These are phyloP conservation scores for Cryptosporidium baileyi DNA, from an alignment of 169 alveolate species.

Conservation along the genomic window DNA sequence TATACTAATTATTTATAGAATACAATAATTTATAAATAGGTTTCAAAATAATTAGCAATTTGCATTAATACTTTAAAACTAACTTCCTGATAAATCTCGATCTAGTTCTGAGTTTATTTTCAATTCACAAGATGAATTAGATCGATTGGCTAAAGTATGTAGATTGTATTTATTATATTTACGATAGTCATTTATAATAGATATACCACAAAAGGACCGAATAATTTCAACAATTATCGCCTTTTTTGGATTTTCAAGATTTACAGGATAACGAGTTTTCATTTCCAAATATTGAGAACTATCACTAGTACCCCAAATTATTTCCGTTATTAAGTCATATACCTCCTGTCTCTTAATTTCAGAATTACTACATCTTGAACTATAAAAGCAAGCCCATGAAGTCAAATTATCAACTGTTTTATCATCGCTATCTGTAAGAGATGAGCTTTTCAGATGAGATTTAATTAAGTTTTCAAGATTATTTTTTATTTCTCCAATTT, in stretches of 20 bases:
- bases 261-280: constrained; percentile 31
- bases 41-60: too few relatives aligned
- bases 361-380: constrained; percentile 10
- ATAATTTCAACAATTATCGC: constrained; percentile 39
- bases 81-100: too few relatives aligned
- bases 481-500: constrained; percentile 8
- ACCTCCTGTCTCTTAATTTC: constrained; percentile 20
- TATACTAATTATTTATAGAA: too few relatives aligned
- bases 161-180: constrained; percentile 25
- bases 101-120: too few relatives aligned
- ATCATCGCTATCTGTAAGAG: background rate
- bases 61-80: too few relatives aligned
- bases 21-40: too few relatives aligned
- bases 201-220: constrained; percentile 39
- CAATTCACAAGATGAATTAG: too few relatives aligned
- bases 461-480: background rate
- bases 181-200: constrained; percentile 3
- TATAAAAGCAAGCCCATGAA: constrained; percentile 49
- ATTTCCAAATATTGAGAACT: background rate
- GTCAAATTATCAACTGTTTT: background rate
- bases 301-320: constrained; percentile 55
- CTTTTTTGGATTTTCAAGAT: constrained; percentile 19
- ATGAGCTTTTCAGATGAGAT: background rate
- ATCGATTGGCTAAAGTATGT: too few relatives aligned
- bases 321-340: constrained; percentile 15